A percentile compares a stretch with the other conserved stretches of the same genome.
phyloP scores from a whole-genome alignment of 257 asterid genomes.

The Solanum tarijense region DNA sequence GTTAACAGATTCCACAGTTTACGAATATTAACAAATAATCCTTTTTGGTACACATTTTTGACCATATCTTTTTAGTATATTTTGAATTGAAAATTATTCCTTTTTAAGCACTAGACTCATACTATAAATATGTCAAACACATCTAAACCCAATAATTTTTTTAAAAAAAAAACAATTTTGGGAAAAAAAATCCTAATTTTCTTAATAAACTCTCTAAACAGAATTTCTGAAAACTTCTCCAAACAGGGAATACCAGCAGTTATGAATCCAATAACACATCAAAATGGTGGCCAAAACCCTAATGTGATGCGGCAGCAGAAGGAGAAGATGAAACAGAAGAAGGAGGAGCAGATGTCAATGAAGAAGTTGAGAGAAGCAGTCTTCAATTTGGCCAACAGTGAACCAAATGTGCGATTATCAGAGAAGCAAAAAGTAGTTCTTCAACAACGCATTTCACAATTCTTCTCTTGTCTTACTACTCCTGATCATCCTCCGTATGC shows the following conservation, averaged over 20 bases:
- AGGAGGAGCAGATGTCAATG: background rate
- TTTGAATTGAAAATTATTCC: background rate
- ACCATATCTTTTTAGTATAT: background rate
- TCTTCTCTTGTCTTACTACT: background rate
- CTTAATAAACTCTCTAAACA: background rate
- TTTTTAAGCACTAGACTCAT: background rate
- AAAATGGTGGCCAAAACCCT: background rate
- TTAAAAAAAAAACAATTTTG: too few species aligned
- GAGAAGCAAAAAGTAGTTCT: background rate
- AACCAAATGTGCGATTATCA: background rate
- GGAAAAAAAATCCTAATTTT: background rate
- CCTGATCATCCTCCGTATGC: slow-evolving; percentile 1
- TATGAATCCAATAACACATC: background rate
- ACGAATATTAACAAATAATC: background rate
- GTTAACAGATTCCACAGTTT: too few species aligned
- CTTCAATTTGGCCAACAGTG: background rate
- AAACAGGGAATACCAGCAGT: background rate
- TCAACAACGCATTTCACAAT: background rate
- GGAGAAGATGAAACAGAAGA: background rate
- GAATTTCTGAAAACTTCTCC: background rate
- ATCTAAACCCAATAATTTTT: background rate
- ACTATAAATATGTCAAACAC: background rate
- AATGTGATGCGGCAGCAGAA: background rate
- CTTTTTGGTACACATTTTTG: background rate
- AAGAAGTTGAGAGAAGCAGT: background rate